Percentiles rank a stretch among this genome's conserved stretches.
Conservation (phyloP, 495 filamentous ascomycete genomes). For the Xylaria longipes region DNA sequence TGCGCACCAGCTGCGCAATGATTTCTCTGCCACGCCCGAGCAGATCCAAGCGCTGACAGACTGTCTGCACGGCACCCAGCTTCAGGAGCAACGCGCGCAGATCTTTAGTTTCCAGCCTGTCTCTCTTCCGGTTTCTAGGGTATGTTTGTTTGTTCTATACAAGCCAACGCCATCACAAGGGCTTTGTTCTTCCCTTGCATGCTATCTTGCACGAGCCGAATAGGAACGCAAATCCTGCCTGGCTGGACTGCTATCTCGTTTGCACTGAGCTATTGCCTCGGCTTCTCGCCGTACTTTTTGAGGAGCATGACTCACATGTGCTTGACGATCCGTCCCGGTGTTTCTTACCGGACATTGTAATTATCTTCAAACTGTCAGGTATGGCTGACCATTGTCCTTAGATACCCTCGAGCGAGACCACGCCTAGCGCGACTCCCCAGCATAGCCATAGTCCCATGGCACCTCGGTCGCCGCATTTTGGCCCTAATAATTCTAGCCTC, state of each 20-base stretch:
- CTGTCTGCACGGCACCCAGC: constrained; percentile 70
- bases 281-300: neutral
- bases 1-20: constrained; percentile 38
- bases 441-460: constrained; percentile 43
- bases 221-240: neutral
- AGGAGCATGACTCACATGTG: neutral
- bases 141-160: constrained; percentile 43
- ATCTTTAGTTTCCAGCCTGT: constrained; percentile 87
- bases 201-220: neutral
- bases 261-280: neutral
- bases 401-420: constrained; percentile 53
- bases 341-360: neutral
- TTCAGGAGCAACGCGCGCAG: constrained; percentile 82
- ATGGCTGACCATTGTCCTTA: constrained; percentile 36
- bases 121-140: constrained; percentile 84
- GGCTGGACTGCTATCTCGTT: neutral
- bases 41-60: constrained; percentile 75
- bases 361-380: neutral
- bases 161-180: neutral
- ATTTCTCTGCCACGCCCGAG: constrained; percentile 60
- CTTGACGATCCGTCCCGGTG: neutral
- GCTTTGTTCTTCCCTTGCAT: constrained; percentile 2
- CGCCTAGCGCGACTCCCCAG: constrained; percentile 41
- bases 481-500: constrained; percentile 64
- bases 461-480: constrained; percentile 52